Base-by-base conservation (phyloP, 208 protist species). In the Lotmaria passim region DNA sequence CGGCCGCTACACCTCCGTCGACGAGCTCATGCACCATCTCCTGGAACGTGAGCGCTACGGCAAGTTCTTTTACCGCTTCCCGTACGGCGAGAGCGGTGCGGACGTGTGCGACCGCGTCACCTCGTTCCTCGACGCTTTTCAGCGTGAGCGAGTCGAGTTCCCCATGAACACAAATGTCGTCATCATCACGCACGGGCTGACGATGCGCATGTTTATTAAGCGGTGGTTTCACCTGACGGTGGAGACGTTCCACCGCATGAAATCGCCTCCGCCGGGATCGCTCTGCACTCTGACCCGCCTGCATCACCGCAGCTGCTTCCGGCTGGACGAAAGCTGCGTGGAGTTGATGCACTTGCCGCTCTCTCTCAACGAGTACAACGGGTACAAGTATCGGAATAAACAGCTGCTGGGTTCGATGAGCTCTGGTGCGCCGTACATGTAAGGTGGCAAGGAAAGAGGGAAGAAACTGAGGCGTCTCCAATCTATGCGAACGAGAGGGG, bases 31-130 rank as follows among this genome's bases (percentile, higher is more conserved):
- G 28, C 62, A 84, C 21, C 82, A 93, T 57, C 62, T 93, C 17
- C 33, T 73, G n/a, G 82, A 96, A 70, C 83, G 93, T 21, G 79
- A 90, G 59, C 41, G 79, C 28, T 94, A 97, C 65, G 94, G 96
- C n/a, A 79, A 81, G 21, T 98, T 98, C 77, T 98, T 94, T 70
- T 98, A 95, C 66, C 87, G 94, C 38, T 98, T 98, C 64, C 87
- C 86, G 0, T 80, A 88, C 50, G 96, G 96, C 46, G 96, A 98
- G 66, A 96, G 87, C 68, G 96, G 96, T 14, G 87, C 91, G 3
- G 94, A 98, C 63, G 96, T 98, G 39, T 97, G 90, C 63, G 93
- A 98, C 61, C 91, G 96, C 26, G 90, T 97, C 12, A 93, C 89
- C 7, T 87, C 77, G 62, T 97, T 98, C 65, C 78, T 97, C 43